A percentile compares a stretch with the other conserved stretches of the same genome.
Evolutionary conservation across 352 stramenopile species (phyloP).

Genomic region (Hyphochytrium catenoides): DNA sequence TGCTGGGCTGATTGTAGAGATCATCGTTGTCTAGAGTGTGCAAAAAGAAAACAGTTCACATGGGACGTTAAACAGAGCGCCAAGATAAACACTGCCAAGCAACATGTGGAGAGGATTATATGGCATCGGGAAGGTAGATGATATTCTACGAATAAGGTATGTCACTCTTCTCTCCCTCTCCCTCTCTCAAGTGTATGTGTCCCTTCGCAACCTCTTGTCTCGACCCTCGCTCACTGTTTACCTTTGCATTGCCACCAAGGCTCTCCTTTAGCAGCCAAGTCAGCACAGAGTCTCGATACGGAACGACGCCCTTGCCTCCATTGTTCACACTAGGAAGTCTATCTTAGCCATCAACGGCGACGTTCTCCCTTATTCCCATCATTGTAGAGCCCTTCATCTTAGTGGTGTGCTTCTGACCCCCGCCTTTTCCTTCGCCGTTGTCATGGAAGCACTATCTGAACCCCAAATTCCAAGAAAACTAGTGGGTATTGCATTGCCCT

Average conservation of each 20-base stretch:
- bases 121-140: not conserved
- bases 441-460: slow-evolving; percentile 25
- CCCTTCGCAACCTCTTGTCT: too few species aligned
- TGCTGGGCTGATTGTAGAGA: slow-evolving; percentile 47
- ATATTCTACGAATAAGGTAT: not conserved
- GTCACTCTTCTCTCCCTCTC: not conserved
- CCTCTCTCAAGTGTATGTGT: too few species aligned
- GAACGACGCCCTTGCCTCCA: slow-evolving; percentile 12
- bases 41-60: too few species aligned
- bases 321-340: not conserved
- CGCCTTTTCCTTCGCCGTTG: too few species aligned
- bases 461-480: slow-evolving; percentile 1
- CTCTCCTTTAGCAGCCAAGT: slow-evolving; percentile 64
- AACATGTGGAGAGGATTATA: not conserved
- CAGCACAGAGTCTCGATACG: slow-evolving; percentile 55
- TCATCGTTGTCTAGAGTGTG: slow-evolving; percentile 59
- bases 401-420: too few species aligned
- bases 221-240: too few species aligned
- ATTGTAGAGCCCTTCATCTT: too few species aligned
- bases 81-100: not conserved
- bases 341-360: too few species aligned
- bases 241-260: slow-evolving; percentile 48
- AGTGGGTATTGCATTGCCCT: not conserved
- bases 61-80: too few species aligned
- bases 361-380: too few species aligned